These are phyloP conservation scores for Bryoerythrophyllum caledonicum DNA, from an alignment of 225 moss, liverwort and hornwort genomes.

Conservation along the genomic window DNA sequence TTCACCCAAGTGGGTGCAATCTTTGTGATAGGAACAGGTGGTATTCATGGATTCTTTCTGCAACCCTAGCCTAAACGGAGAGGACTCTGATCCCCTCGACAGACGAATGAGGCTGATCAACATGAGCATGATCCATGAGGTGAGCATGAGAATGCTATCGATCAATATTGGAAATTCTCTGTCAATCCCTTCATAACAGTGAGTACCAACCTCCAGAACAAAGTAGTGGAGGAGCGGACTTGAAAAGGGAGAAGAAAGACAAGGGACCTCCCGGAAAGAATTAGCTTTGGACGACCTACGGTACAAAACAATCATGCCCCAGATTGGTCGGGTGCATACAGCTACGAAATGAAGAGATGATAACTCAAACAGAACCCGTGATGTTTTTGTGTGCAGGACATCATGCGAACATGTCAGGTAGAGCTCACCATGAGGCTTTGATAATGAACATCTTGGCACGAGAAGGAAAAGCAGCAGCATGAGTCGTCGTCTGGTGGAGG, in stretches of 20 bases:
- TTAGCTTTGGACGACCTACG: no score
- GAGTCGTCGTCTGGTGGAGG: slow-evolving; percentile 52
- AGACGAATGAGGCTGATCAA: slow-evolving; percentile 20
- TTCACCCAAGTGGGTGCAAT: not conserved
- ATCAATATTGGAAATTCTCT: not conserved
- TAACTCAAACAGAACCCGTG: not conserved
- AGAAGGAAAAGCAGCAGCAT: slow-evolving; percentile 18
- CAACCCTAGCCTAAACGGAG: slow-evolving; percentile 2
- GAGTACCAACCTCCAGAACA: no score
- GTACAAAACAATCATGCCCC: no score
- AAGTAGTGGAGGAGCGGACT: no score
- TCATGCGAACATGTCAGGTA: not conserved
- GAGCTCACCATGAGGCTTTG: slow-evolving; percentile 12
- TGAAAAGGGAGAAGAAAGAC: no score
- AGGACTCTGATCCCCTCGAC: slow-evolving; percentile 13
- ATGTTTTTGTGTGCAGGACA: not conserved
- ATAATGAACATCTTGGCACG: slow-evolving; percentile 13
- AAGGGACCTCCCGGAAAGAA: no score
- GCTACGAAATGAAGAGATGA: no score
- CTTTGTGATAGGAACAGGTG: slow-evolving; percentile 24
- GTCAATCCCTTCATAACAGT: not conserved
- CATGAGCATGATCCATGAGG: slow-evolving; percentile 25
- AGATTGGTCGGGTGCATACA: no score
- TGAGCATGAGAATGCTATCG: slow-evolving; percentile 1
- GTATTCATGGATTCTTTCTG: slow-evolving; percentile 20